Base-by-base conservation (phyloP, 2,329 filamentous ascomycete species). In the Coniochaeta pulveracea region DNA sequence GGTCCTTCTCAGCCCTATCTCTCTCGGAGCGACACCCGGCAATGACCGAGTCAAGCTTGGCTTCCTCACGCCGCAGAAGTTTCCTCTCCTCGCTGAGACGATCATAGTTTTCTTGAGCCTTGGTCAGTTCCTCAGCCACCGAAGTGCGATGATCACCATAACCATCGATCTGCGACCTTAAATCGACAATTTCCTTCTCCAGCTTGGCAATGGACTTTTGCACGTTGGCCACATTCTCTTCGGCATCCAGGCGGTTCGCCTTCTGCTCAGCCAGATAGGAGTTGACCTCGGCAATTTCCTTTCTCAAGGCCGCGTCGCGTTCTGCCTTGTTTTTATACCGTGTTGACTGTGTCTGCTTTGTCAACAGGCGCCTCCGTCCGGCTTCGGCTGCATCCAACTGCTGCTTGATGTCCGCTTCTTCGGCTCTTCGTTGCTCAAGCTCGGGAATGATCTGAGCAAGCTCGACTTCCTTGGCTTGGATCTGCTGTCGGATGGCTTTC, bases 291-390 rank as follows among this genome's bases (percentile, higher is more conserved):
- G 82, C 68, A 36, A 96, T 84, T 56, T 95, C 82, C 40, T 75
- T 70, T 39, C 75, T 76, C 32, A 98, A 64, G 66, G 76, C 95
- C 22, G 75, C 72, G 54, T 98, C 89, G 26, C 93, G 79, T 51
- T 96, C 85, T 7, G 74, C 72, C 61, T 94, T 94, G 54, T 76
- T 93, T 49, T 72, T 81, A 56, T 94, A 98, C 40, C 85, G 81
- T 12, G 82, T 80, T 43, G 82, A 86, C 28, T 89, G 80, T 26
- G 81, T 85, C 57, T 98, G 89, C 55, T 98, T 98, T 33, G 83
- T 84, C 50, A 93, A 85, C 6, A 98, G 70, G 23, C 88, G 78
- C 42, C 82, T 76, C 26, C 84, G 72, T 5, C 73, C 70, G 6
- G 79, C 79, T 47, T 93, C 82, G 1, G 81, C 81, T 32, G 81